Base-by-base conservation (phyloP, 805 yeast species). In the Suhomyces sp. region DNA sequence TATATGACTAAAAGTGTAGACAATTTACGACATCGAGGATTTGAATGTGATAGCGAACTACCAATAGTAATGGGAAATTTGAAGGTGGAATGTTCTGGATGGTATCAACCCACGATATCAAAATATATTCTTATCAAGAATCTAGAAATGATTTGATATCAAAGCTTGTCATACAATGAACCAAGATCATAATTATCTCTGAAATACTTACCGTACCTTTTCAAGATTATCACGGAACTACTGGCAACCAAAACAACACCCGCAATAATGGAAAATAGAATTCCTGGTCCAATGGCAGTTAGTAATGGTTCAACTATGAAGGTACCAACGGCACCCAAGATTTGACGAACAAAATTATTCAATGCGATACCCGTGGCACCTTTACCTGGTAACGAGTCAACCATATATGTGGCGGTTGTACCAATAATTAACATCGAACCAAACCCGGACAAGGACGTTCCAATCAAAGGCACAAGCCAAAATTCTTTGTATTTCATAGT, bases 321-420 rank as follows among this genome's bases (percentile, higher is more conserved):
- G 2, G 88, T 78, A 8, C 87, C 90, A 2, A 71, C 68, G 0
- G 95, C 86, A 1, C 95, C 95, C 40, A 83, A 62, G 2, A 77
- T 62, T 69, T 79, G 83, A 47, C 96, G 70, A 13, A 82, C 67
- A 37, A 87, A 70, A 52, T 87, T 88, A 50, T 84, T 87, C 33
- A 88, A 56, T 0, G 95, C 95, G 31, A 87, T 85, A 1, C 95
- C 95, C 0, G 95, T 83, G 10, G 95, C 90, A 26, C 95, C 95
- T 48, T 81, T 72, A 0, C 95, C 95, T 0, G 96, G 95, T 28
- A 88, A 67, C 1, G 88, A 77, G 51, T 87, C 96, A 1, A 87
- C 88, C 38, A 87, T 62, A 51, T 86, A 88, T 0, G 95, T 86
- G 3, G 82, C 76, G 0, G 88, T 82, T 6, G 86, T 77, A 3